Base-by-base conservation (phyloP, 1,284 basidiomycete species). In the Boletellus deceptivus region DNA sequence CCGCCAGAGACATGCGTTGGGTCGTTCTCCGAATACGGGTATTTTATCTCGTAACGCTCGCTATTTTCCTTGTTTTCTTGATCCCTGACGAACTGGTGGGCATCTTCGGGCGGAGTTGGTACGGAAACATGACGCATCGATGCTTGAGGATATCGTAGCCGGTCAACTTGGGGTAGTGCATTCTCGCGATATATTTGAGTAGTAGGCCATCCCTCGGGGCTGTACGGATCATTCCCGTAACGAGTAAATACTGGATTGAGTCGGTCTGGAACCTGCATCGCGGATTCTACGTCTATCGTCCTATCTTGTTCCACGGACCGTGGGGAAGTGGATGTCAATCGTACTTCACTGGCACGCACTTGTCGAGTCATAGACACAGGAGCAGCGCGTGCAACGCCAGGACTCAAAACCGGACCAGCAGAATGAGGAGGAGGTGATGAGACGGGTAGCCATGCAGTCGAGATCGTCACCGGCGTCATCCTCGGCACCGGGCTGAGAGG, bases 41-140 rank as follows among this genome's bases (percentile, higher is more conserved):
- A 55, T 31, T 40, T 54, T 48, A 46, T 49, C 4, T 45, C 51
- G 35, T 49, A 31, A 8, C 40, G 37, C 2, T 60, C 51, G 25
- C 58, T 64, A 52, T 86, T 86, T 66, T 86, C 84, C 66, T 86
- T 87, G 58, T 76, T 65, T 33, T 58, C 62, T 43, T 61, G 75
- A 29, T 49, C 50, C 29, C 54, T 48, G 53, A 48, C 56, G 45
- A 47, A 42, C 6, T 48, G 46, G 27, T 60, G 38, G 43, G 14
- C 31, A 22, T 65, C 64, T 46, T 70, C 55, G 9, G 52, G 48
- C 9, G 27, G 42, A 40, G 33, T 41, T 1, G 52, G 47, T 9
- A 52, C 11, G 4, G 43, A 36, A 8, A 46, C 22, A 35, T 55
- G 54, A 31, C 55, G 64, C 37, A 13, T 44, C 1, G 46, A 47